Evolutionary conservation across 2,329 filamentous ascomycete species (phyloP), one percentile per base, ranked within the genome.

Genomic region (Hymenoscyphus infarciens): DNA sequence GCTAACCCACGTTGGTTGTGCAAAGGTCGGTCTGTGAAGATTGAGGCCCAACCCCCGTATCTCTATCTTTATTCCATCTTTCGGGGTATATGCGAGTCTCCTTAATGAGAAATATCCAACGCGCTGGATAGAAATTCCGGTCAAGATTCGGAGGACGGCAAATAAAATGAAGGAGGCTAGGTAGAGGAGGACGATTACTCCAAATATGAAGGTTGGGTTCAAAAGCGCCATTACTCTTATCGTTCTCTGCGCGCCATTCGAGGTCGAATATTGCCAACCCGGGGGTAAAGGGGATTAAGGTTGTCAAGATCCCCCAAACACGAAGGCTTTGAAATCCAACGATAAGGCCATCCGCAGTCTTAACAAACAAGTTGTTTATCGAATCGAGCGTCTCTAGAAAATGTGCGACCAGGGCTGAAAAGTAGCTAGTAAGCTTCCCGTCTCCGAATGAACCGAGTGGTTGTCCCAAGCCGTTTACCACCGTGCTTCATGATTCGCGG

Each of bases 1-100:
- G 75, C 93, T 98, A 70, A 97, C 80, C 92, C 94, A 98, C 66
- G 96, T 98, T 54, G 95, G 95, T 75, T 98, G 92, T 56, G 94
- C 92, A 77, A 99, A 98, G 5, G 95, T 98, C 13, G 95, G 95
- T 4, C 93, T 87, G 77, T 99, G 95, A 66, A 98, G 77, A 62
- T 91, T 89, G 70, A 99, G 82, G 54, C 95, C 92, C 59, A 99
- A 82, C 58, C 93, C 91, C 58, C 95, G 87, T 62, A 99, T 87
- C 75, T 97, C 92, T 75, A 99, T 86, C 71, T 89, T 89, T 72
- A 97, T 80, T 70, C 95, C 95, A 83, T 97, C 92, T 76, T 84
- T 88, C 31, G 92, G 92, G 15, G 91, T 91, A 76, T 96, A 98
- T 63, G 92, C 89, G 66, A 99, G 89, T 69, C 94, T 89, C 67